Base-by-base conservation (phyloP, 805 yeast genomes). In the Wickerhamiella vanderwaltii region DNA sequence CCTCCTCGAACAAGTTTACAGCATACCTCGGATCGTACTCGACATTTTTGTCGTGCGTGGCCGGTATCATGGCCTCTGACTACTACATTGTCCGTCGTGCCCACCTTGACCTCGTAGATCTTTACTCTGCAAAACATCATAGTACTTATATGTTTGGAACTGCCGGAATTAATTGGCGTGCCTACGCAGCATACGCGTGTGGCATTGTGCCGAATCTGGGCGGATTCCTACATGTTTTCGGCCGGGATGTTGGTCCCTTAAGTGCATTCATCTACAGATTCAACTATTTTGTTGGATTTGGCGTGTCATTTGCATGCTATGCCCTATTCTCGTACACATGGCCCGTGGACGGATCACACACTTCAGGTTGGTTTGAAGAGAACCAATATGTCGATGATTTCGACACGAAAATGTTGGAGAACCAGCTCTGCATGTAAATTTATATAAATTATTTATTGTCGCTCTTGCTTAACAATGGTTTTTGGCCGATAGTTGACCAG, bases 201-300 rank as follows among this genome's bases (percentile, higher is more conserved):
- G 94, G 94, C 43, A 77, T 86, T 45, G 64, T 75, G 26, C 91
- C 94, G 35, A 85, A 84, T 53, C 77, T 85, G 54, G 80, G 80
- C 16, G 95, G 95, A 3, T 83, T 84, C 52, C 84, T 79, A 7
- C 58, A 88, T 49, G 85, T 85, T 5, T 75, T 83, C 17, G 80
- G 76, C 30, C 70, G 75, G 11, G 69, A 67, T 45, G 88, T 82
- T 11, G 88, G 93, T 26, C 63, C 64, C 39, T 88, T 85, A 23
- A 91, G 93, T 11, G 71, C 73, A 44, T 66, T 72, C 43, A 72
- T 83, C 33, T 84, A 80, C 63, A 65, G 76, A 47, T 62, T 84
- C 50, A 79, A 79, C 57, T 84, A 76, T 64, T 77, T 84, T 49
- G 67, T 42, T 16, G 95, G 95, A 1, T 83, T 79, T 60, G 53